Base-by-base conservation (phyloP, 2,329 filamentous ascomycete species). In the Cladosporium colombiae region DNA sequence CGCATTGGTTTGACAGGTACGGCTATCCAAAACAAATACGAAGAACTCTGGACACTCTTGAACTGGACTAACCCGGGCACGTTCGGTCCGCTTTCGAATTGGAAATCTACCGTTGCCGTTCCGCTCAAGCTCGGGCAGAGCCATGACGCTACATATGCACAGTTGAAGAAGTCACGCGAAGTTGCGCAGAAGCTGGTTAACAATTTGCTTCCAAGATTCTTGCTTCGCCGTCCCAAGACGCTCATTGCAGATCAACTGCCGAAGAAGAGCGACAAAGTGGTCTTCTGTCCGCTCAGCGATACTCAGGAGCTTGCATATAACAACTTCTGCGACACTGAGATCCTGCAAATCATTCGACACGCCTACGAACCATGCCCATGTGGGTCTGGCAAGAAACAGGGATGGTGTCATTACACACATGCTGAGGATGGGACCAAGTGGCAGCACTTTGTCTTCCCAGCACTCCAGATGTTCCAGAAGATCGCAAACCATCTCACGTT, bases 21-120 rank as follows among this genome's bases (percentile, higher is more conserved):
- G 0, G 94, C 94, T 0, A 97, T 99, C 53, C 95, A 99, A 75
- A 99, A 99, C 78, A 95, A 92, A 70, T 99, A 99, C 76, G 92
- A 97, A 75, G 95, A 99, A 77, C 84, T 99, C 0, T 99, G 94
- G 94, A 96, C 93, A 0, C 82, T 99, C 0, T 82, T 99, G 2
- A 96, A 99, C 75, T 99, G 95, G 95, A 93, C 93, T 0, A 95
- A 96, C 71, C 95, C 95, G 0, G 94, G 93, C 0, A 79, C 78
- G 46, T 84, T 90, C 68, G 88, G 88, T 0, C 86, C 88, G 0
- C 79, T 91, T 11, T 81, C 85, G 5, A 90, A 91, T 50, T 99
- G 95, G 95, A 90, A 88, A 72, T 83, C 85, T 23, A 88, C 86
- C 44, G 92, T 99, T 66, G 89, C 89, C 62, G 86, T 89, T 25